Percentiles rank a stretch among this genome's conserved stretches.
phyloP scores from a whole-genome alignment of 495 filamentous ascomycete species.

The Podospora anserina region DNA sequence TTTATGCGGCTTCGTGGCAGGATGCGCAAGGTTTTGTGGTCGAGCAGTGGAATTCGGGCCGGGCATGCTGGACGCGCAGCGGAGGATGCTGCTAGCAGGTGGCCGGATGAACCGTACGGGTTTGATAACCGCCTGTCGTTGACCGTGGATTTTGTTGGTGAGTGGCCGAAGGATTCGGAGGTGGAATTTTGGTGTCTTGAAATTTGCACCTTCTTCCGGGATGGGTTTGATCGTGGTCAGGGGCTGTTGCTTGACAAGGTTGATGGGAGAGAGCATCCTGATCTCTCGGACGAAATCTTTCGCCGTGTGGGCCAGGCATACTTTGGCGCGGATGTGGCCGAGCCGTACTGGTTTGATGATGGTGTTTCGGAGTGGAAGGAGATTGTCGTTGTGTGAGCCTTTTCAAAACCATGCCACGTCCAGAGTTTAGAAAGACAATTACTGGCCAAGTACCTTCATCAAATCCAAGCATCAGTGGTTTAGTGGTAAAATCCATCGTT shows the following conservation, averaged over 20 bases:
- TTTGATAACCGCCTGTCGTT: neutral
- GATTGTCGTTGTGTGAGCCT: neutral
- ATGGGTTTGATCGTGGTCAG: neutral
- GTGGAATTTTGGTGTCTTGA: neutral
- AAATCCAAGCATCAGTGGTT: conserved; percentile 36
- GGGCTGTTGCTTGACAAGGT: neutral
- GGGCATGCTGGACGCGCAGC: neutral
- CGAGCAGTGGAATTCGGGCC: neutral
- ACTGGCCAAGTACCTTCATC: neutral
- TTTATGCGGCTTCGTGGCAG: neutral
- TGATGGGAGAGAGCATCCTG: neutral
- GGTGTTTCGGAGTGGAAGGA: neutral
- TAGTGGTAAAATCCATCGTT: conserved; percentile 54
- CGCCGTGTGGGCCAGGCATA: neutral
- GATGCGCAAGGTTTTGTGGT: conserved; percentile 3
- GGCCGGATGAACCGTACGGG: neutral
- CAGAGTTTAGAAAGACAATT: neutral
- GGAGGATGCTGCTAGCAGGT: neutral
- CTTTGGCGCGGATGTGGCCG: neutral
- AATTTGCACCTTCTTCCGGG: neutral
- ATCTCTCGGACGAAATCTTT: neutral
- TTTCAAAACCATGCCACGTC: neutral
- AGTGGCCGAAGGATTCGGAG: neutral
- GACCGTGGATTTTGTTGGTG: neutral
- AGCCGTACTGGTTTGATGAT: neutral